These are phyloP conservation scores for Dacryopinax spathularia DNA, from an alignment of 768 basidiomycete genomes.

Conservation along the genomic window DNA sequence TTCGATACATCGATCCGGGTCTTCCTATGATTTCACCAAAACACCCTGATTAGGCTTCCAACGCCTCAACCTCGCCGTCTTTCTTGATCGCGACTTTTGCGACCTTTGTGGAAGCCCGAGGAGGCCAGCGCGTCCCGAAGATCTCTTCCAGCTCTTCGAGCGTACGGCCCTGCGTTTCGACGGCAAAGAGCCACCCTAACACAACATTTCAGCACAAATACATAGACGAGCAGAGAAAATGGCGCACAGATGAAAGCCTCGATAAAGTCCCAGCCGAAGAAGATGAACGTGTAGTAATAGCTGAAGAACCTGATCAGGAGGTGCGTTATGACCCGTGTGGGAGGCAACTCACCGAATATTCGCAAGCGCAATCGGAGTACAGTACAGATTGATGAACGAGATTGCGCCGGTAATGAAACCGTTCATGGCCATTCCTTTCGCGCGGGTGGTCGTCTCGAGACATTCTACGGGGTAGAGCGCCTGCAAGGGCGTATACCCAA, in stretches of 20 bases:
- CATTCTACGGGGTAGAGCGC: constrained; percentile 21
- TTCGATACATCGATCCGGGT: too few relatives aligned
- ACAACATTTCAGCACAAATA: too few relatives aligned
- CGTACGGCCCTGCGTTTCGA: constrained; percentile 19
- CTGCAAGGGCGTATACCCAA: constrained; percentile 23
- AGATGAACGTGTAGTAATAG: constrained; percentile 13
- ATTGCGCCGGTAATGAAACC: constrained; percentile 18
- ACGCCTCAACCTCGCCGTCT: too few relatives aligned
- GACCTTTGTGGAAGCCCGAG: too few relatives aligned
- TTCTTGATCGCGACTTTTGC: too few relatives aligned
- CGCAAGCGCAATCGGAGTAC: constrained; percentile 19
- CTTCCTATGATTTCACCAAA: too few relatives aligned
- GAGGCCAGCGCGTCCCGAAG: constrained; percentile 6
- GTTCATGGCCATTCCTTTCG: constrained; percentile 21
- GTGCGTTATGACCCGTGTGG: too few relatives aligned
- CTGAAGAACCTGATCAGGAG: neutral
- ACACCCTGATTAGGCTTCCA: too few relatives aligned
- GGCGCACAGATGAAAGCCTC: constrained; percentile 20
- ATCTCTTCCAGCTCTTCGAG: constrained; percentile 14
- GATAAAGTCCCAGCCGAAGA: constrained; percentile 20
- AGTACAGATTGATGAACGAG: constrained; percentile 21
- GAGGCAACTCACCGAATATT: constrained; percentile 17
- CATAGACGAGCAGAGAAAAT: too few relatives aligned
- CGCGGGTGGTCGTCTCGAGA: constrained; percentile 20
- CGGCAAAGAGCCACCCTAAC: constrained; percentile 23